Conservation (phyloP, 2,329 filamentous ascomycete genomes). For the Phaeosphaeriaceae sp. region DNA sequence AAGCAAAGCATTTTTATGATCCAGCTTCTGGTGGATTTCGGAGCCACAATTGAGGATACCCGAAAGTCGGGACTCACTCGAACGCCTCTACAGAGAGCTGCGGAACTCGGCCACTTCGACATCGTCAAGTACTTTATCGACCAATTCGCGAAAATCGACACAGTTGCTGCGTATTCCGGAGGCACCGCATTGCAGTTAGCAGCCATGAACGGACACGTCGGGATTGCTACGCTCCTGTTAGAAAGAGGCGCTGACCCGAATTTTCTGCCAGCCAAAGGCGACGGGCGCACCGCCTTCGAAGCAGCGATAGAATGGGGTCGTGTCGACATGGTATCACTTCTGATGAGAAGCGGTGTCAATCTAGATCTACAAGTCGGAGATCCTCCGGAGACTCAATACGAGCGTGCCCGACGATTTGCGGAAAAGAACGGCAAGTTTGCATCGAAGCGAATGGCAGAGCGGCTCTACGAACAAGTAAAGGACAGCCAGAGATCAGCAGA, state of each 20-base stretch:
- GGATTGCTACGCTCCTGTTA: conserved; percentile 8
- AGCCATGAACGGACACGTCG: conserved; percentile 12
- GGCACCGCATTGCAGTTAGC: conserved; percentile 15
- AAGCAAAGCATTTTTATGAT: neutral
- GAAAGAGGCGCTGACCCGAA: conserved; percentile 11
- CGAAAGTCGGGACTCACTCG: conserved; percentile 3
- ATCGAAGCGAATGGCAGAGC: conserved; percentile 1
- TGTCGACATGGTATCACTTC: conserved; percentile 12
- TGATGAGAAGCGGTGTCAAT: conserved; percentile 5
- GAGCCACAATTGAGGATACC: conserved; percentile 3
- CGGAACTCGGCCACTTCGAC: conserved; percentile 13
- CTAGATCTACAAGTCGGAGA: conserved; percentile 4
- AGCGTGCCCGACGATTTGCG: conserved; percentile 6
- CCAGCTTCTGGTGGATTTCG: conserved; percentile 2
- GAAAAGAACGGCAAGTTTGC: conserved; percentile 6
- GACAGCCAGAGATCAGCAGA: neutral
- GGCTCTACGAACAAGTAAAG: neutral
- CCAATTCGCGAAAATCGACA: conserved; percentile 3
- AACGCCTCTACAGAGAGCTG: conserved; percentile 16
- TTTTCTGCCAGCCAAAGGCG: conserved; percentile 9
- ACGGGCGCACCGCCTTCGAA: conserved; percentile 16
- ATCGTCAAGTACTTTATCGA: conserved; percentile 11
- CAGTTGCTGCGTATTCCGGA: conserved; percentile 1
- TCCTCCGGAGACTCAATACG: conserved; percentile 4
- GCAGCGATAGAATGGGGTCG: conserved; percentile 13